Conservation (phyloP, 805 yeast species). For the Pichia rugopelliculosa region DNA sequence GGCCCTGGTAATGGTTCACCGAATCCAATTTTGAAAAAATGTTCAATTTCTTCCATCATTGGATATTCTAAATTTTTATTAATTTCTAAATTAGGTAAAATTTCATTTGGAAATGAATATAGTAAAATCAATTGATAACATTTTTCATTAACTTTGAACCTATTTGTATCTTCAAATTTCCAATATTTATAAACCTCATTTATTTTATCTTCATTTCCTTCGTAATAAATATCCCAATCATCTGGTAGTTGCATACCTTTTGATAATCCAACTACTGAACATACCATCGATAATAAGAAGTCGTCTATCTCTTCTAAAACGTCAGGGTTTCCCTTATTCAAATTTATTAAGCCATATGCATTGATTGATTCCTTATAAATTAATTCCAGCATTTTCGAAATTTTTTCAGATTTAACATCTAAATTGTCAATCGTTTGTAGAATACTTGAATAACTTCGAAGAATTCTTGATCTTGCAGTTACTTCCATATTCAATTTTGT, state of each 20-base stretch:
- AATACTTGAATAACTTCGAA: conserved; percentile 56
- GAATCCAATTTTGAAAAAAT: conserved; percentile 56
- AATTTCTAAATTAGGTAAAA: neutral
- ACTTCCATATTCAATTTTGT: conserved; percentile 23
- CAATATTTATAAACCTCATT: conserved; percentile 34
- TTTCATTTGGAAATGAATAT: conserved; percentile 5
- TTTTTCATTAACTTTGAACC: conserved; percentile 28
- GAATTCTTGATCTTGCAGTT: conserved; percentile 51
- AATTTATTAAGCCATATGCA: conserved; percentile 9
- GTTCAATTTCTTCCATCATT: conserved; percentile 57
- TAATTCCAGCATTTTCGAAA: conserved; percentile 19
- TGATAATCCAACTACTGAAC: conserved; percentile 64
- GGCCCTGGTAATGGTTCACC: conserved; percentile 60
- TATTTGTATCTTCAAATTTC: conserved; percentile 19
- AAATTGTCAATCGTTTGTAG: conserved; percentile 49
- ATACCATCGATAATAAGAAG: conserved; percentile 48
- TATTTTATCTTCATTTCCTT: conserved; percentile 25
- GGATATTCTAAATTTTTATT: conserved; percentile 33
- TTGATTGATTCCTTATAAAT: conserved; percentile 17
- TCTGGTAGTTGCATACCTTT: conserved; percentile 58
- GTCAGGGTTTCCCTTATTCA: neutral
- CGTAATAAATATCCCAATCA: conserved; percentile 37
- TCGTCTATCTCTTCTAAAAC: conserved; percentile 28
- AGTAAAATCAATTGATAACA: conserved; percentile 4
- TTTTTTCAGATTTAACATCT: conserved; percentile 30